Percentiles rank a stretch among this genome's conserved stretches.
Conservation (phyloP, 495 filamentous ascomycete species). For the Penicillium psychrofluorescens region DNA sequence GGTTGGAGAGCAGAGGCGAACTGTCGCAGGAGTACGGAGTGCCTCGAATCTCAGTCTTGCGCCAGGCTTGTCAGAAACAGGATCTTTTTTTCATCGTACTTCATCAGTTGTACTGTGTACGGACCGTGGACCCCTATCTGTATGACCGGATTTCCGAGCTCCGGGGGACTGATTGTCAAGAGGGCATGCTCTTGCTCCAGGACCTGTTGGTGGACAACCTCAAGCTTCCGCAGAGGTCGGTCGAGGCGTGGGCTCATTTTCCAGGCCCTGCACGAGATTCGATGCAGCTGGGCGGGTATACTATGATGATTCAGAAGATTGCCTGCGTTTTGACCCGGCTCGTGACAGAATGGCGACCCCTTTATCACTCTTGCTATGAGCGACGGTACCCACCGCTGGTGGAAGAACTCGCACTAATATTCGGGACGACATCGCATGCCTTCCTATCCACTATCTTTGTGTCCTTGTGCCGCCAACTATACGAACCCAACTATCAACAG, state of each 20-base stretch:
- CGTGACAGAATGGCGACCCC: slow-evolving; percentile 10
- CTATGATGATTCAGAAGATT: not conserved
- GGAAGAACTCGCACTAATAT: not conserved
- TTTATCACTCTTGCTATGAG: too few relatives aligned
- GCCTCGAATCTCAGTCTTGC: slow-evolving; percentile 49
- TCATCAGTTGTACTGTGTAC: slow-evolving; percentile 58
- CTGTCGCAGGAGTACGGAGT: not conserved
- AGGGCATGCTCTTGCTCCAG: not conserved
- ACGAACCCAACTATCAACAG: not conserved
- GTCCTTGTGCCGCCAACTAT: not conserved
- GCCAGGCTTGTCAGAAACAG: slow-evolving; percentile 43
- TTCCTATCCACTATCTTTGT: slow-evolving; percentile 4
- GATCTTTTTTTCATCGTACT: slow-evolving; percentile 60
- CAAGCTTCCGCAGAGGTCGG: not conserved
- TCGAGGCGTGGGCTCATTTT: not conserved
- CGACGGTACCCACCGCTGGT: not conserved
- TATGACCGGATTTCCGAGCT: slow-evolving; percentile 2
- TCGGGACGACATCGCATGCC: not conserved
- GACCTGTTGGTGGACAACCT: slow-evolving; percentile 5
- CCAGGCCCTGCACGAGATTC: not conserved
- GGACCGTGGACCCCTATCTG: not conserved
- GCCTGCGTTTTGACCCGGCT: slow-evolving; percentile 7
- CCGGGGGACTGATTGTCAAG: not conserved
- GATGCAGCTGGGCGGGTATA: slow-evolving; percentile 4
- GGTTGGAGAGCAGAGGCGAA: not conserved